Base-by-base conservation (phyloP, 2,329 filamentous ascomycete genomes). In the Fusarium goolgardi region DNA sequence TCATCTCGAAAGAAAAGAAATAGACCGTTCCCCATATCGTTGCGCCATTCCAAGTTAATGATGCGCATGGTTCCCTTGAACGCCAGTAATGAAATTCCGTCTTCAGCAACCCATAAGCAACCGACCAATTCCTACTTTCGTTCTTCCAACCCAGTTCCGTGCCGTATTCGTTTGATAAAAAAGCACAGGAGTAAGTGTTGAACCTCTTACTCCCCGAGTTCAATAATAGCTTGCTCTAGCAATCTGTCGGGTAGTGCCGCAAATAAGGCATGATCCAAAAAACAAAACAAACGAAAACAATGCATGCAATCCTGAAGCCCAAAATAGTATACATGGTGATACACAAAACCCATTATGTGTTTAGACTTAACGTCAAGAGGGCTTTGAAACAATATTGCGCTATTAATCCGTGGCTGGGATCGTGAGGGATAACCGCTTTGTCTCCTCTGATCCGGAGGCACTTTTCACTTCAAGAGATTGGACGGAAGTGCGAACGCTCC, bases 371-470 rank as follows among this genome's bases (percentile, higher is more conserved):
- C 21, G 31, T 27, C 34, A 16, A 46, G 15, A 23, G 34, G 31
- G 27, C 20, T 55, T 63, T 53, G 29, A 53, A 56, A 52, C 23
- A 35, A 40, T 61, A 27, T 52, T 65, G 37, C 15, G 20, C 40
- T 46, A 27, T 54, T 59, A 62, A 41, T 72, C 71, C 39, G 55
- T 63, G 6, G 62, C 52, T 45, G 73, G 73, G 29, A 75, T 75
- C 18, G 73, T 74, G 31, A 75, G 75, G 23, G 76, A 78, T 29
- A 75, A 52, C 50, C 75, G 70, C 35, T 73, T 73, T 1, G 71
- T 70, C 44, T 71, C 61, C 43, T 75, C 71, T 40, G 72, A 64
- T 18, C 64, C 69, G 39, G 65, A 51, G 27, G 50, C 53, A 49
- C 71, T 74, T 52, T 73, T 75, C 20, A 70, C 65, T 23, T 75